Evolutionary conservation across 257 asterid genomes (phyloP), one percentile per base, ranked within the genome.

Genomic region (Hygrophila difformis): DNA sequence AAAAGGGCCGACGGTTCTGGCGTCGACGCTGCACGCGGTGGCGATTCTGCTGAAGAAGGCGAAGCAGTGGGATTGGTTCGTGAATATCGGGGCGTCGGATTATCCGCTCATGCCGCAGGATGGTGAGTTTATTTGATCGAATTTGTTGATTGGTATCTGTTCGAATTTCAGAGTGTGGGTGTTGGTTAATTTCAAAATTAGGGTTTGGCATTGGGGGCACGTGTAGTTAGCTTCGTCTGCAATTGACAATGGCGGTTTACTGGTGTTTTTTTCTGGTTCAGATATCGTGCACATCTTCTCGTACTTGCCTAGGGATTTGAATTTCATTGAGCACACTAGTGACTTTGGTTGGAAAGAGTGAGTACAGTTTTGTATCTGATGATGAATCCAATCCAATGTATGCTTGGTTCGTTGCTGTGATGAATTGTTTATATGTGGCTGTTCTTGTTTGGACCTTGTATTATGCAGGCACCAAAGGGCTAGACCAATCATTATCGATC

Each of bases 271-370:
- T 29, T 48, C 49, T 66, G 68, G 66, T 63, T 41, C 78, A 91
- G 99, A 86, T 73, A 52, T 82, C 49, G 78, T 91, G 67, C 96
- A 91, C 79, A 76, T 91, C 53, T 91, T 86, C 81, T 82, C 96
- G 33, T 86, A 72, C 91, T 71, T 91, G 79, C 99, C 95, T 18
- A 76, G 95, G 79, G 99, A 86, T 56, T 74, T 91, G 68, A 91
- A 91, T 75, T 91, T 86, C 73, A 62, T 91, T 29, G 94, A 91
- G 85, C 99, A 91, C 54, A 75, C 96, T 19, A 86, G 96, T 57
- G 77, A 74, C 53, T 61, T 91, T 61, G 99, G 99, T 68, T 91
- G 93, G 88, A 91, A 82, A 82, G 99, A 91, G 99, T 86, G 74
- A 77, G 96, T 29, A n/a, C n/a, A 57, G 41, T 24, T 24, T 44